Percentiles rank a stretch among this genome's conserved stretches.
These are phyloP conservation scores for Oxyria digyna DNA, from an alignment of 148 eudicot species.

Conservation along the genomic window DNA sequence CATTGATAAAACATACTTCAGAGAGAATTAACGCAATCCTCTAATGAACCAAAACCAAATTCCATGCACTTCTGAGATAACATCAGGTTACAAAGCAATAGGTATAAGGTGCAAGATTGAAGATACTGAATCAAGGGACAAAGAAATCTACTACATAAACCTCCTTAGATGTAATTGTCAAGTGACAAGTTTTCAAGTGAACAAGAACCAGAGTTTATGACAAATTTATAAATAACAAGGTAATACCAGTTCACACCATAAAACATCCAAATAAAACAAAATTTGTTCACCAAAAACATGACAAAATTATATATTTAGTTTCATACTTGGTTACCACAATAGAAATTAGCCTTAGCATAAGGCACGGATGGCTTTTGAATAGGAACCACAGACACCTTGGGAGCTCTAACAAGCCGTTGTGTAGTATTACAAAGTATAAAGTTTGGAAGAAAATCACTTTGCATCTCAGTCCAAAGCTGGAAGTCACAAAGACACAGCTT, in stretches of 20 bases:
- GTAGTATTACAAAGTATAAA: conserved; percentile 93
- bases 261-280: neutral
- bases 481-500: conserved; percentile 10
- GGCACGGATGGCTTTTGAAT: conserved; percentile 95
- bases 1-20: neutral
- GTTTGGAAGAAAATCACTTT: conserved; percentile 90
- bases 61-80: neutral
- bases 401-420: conserved; percentile 81
- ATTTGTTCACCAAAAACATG: neutral
- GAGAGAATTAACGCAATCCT: neutral
- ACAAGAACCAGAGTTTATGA: neutral
- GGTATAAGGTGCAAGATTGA: neutral
- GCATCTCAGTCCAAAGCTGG: conserved; percentile 96
- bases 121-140: neutral
- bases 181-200: neutral
- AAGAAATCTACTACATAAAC: neutral
- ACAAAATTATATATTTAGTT: neutral
- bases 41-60: neutral
- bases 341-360: conserved; percentile 74
- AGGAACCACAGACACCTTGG: conserved; percentile 57
- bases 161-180: neutral
- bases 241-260: neutral
- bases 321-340: conserved; percentile 86
- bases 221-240: neutral
- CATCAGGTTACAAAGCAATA: neutral